Evolutionary conservation across 2,329 filamentous ascomycete genomes (phyloP).

Genomic region (Calonectria pseudoturangicola): DNA sequence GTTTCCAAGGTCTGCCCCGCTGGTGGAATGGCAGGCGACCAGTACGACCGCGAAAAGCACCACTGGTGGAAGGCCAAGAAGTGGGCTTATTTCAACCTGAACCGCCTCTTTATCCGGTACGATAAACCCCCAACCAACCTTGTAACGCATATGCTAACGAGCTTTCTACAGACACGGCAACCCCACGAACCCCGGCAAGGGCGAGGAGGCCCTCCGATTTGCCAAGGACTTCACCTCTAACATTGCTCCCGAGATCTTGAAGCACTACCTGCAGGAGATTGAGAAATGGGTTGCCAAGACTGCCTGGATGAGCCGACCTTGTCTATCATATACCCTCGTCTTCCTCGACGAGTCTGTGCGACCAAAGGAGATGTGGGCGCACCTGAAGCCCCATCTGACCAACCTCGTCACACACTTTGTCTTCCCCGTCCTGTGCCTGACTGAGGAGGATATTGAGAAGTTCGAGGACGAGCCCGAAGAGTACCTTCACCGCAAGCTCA

Average conservation of each 20-base stretch:
- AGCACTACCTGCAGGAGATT: slow-evolving; percentile 94
- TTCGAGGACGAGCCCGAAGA: slow-evolving; percentile 97
- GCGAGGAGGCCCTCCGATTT: slow-evolving; percentile 84
- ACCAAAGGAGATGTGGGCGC: slow-evolving; percentile 96
- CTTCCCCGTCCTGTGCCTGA: slow-evolving; percentile 95
- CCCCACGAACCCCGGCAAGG: slow-evolving; percentile 83
- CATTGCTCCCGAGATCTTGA: slow-evolving; percentile 96
- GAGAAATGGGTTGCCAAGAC: slow-evolving; percentile 98
- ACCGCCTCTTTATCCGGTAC: slow-evolving; percentile 93
- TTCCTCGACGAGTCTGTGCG: slow-evolving; percentile 98
- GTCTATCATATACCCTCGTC: slow-evolving; percentile 92
- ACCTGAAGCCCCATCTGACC: slow-evolving; percentile 94
- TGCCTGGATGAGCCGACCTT: slow-evolving; percentile 94
- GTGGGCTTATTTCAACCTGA: slow-evolving; percentile 98
- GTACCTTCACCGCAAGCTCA: slow-evolving; percentile 97
- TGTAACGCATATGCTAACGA: neutral
- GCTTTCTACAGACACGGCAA: slow-evolving; percentile 85
- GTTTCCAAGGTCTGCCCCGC: slow-evolving; percentile 90
- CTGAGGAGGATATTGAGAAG: slow-evolving; percentile 92
- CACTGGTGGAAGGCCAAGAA: slow-evolving; percentile 99
- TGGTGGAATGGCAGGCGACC: slow-evolving; percentile 87
- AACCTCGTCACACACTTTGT: slow-evolving; percentile 95
- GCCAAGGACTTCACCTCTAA: slow-evolving; percentile 93
- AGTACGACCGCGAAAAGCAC: slow-evolving; percentile 91
- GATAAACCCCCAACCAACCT: slow-evolving; percentile 46